Percentiles rank a stretch among this genome's conserved stretches.
Conservation (phyloP, 345 rosid genomes). For the Hypericum androsaemum region DNA sequence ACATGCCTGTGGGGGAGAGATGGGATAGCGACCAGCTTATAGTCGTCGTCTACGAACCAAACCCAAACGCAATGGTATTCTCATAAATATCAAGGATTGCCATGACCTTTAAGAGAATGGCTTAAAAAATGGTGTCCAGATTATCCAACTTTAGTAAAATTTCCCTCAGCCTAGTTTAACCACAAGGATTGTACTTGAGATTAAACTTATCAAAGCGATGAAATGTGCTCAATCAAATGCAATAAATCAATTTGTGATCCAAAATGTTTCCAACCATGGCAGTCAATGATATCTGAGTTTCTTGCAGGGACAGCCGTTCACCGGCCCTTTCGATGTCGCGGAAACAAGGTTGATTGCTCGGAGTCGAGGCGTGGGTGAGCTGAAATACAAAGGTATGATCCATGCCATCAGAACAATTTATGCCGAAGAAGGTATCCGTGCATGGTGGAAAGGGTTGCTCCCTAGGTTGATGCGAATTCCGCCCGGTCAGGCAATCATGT, state of each 20-base stretch:
- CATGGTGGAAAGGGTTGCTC: conserved; percentile 85
- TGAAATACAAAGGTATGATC: conserved; percentile 85
- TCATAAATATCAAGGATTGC: too few species aligned
- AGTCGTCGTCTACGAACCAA: too few species aligned
- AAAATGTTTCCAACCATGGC: conserved; percentile 94
- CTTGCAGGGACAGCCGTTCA: conserved; percentile 88
- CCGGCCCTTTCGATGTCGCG: conserved; percentile 97
- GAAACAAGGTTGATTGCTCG: conserved; percentile 97
- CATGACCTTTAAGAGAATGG: too few species aligned
- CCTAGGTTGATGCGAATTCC: conserved; percentile 98
- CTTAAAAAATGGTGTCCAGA: conserved; percentile 12
- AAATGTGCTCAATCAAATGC: conserved; percentile 42
- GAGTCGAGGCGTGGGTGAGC: conserved; percentile 39
- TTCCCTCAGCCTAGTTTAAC: conserved; percentile 51
- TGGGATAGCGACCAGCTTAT: too few species aligned
- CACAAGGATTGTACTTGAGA: conserved; percentile 52
- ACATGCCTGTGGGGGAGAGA: too few species aligned
- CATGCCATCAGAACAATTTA: conserved; percentile 78
- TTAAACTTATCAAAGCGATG: conserved; percentile 51
- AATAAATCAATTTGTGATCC: too few species aligned
- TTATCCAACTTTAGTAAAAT: conserved; percentile 48
- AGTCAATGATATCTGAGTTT: conserved; percentile 92
- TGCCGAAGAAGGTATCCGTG: conserved; percentile 67
- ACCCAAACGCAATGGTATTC: too few species aligned
- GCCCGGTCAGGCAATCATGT: conserved; percentile 96